Base-by-base conservation (phyloP, 768 basidiomycete species). In the Chalciporus chontae region DNA sequence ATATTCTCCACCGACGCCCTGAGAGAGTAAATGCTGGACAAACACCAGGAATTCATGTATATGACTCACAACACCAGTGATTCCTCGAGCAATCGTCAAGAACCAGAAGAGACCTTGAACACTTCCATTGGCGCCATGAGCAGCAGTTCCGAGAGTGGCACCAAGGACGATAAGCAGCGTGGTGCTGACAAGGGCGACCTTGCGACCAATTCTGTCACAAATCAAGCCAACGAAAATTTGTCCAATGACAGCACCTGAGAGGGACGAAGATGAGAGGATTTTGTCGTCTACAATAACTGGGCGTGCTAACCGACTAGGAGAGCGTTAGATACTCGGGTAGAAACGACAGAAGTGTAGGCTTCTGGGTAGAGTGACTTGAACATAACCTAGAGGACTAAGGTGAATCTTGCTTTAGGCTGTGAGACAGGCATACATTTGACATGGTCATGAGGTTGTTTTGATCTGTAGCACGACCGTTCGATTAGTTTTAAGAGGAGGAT, bases 1-100 rank as follows among this genome's bases (percentile, higher is more conserved):
- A 64, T 90, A 89, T 69, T 89, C 86, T 21, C 86, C 86, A 31
- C 85, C 85, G 11, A 86, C 85, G 51, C 86, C 86, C 76, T 84
- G 47, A 17, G 36, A 45, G 15, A 42, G 39, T 58, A 34, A 48
- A 39, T 27, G 43, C 47, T 8, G 50, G 37, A 45, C 19, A 15
- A 19, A 38, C 37, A 23, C 14, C 10, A 5, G 17, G 13, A 18
- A 27, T 38, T 21, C 19, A 18, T 43, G 40, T 34, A 37, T 38
- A 37, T 38, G 14, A 64, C 78, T 60, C 54, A 83, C 83, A 40
- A 85, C 67, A 17, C 84, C 84, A 21, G 84, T 85, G 29, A 87
- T 74, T 37, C 87, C 87, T 49, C 86, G 73, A 14, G 85, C 81
- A 54, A 87, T 64, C 0, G 85, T 87, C 59, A 89, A 65, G 63